Conservation (phyloP, 768 basidiomycete species). For the Tulasnella sp. region DNA sequence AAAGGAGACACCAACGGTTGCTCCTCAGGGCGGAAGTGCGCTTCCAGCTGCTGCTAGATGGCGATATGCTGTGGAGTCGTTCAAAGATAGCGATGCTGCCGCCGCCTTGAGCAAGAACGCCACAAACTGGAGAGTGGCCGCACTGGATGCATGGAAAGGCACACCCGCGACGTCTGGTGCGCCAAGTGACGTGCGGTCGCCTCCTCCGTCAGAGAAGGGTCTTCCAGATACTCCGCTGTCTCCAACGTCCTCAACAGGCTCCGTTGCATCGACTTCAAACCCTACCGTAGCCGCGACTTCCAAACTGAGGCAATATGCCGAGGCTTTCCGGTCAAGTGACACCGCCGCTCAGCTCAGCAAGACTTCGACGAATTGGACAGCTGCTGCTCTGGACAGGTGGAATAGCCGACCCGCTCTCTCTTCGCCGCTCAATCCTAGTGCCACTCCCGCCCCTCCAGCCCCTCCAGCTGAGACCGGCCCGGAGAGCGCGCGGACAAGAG, state of each 20-base stretch:
- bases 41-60: neutral
- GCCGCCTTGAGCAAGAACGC: neutral
- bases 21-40: neutral
- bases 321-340: slow-evolving; percentile 25
- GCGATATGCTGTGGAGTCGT: neutral
- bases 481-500: slow-evolving; percentile 3
- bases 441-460: neutral
- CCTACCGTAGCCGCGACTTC: neutral
- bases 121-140: slow-evolving; percentile 8
- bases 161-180: neutral
- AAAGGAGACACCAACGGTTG: neutral
- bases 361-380: slow-evolving; percentile 25
- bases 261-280: neutral
- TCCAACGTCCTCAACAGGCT: neutral
- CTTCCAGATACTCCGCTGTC: neutral
- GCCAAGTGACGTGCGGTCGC: neutral
- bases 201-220: neutral
- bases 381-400: slow-evolving; percentile 21
- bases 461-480: neutral
- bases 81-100: slow-evolving; percentile 9
- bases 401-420: slow-evolving; percentile 2
- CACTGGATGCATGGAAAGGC: neutral
- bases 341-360: slow-evolving; percentile 25
- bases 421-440: slow-evolving; percentile 5
- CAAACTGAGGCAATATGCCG: slow-evolving; percentile 23